Conservation (phyloP, 139 green algal species). For the Bryopsis sp. region DNA sequence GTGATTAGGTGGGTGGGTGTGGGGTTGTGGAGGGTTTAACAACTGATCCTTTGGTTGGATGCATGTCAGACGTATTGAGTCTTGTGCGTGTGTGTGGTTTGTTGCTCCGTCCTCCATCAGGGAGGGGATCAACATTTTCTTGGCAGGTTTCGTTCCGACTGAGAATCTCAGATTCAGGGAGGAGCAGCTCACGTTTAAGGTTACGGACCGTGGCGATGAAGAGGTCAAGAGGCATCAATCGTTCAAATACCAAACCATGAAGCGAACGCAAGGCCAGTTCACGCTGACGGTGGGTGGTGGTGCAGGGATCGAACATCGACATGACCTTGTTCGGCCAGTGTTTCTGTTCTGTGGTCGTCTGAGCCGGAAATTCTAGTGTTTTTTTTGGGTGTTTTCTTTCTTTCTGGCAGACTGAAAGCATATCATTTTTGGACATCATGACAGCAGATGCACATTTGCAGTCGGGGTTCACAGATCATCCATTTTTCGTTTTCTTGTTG, state of each 20-base stretch:
- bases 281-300: conserved; percentile 34
- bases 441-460: no score
- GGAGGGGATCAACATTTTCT: conserved; percentile 90
- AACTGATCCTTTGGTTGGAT: neutral
- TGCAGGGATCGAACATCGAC: neutral
- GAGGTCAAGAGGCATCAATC: conserved; percentile 72
- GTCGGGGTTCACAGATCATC: no score
- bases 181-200: conserved; percentile 94
- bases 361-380: neutral
- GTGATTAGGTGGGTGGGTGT: no score
- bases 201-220: conserved; percentile 32
- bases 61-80: neutral
- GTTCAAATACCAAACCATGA: conserved; percentile 91
- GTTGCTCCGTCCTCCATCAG: no score
- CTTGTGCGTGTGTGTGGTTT: neutral
- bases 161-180: conserved; percentile 98
- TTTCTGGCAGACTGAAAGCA: neutral
- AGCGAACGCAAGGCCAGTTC: conserved; percentile 81
- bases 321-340: no score
- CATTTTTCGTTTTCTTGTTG: no score
- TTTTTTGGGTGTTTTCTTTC: neutral
- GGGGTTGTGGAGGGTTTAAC: neutral
- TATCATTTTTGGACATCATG: no score
- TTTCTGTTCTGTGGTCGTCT: no score
- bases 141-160: conserved; percentile 93